Base-by-base conservation (phyloP, 306 rosid species). In the Cicer bijugum region DNA sequence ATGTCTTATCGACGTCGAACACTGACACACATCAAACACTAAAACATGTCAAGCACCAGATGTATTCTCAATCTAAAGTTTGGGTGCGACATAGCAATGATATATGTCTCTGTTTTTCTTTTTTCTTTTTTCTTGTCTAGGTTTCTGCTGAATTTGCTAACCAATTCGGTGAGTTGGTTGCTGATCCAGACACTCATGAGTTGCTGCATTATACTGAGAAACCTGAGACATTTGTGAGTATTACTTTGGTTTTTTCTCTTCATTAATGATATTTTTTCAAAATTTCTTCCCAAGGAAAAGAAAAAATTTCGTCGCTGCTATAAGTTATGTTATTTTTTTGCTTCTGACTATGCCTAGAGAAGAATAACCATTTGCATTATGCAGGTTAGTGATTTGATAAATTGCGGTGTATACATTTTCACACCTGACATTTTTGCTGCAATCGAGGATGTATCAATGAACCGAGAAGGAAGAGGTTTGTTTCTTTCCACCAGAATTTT, bases 151-250 rank as follows among this genome's bases (percentile, higher is more conserved):
- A 94, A 77, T 87, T 93, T 58, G 99, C 97, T 57, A 80, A 51
- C 86, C 84, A 90, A 62, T 94, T 94, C 33, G 99, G 99, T 42
- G 99, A 91, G 79, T 90, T 94, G 72, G 85, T 94, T 42, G 96
- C 99, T 12, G 97, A 94, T 87, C 91, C 97, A 12, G 80, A 78
- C 70, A 89, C 97, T 72, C 86, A 88, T 38, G 99, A 94, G 71
- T 84, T 94, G 78, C 84, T 94, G 89, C 99, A 94, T 83, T 94
- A 94, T 84, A 89, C 99, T 1, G 99, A 94, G 82, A 94, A 94
- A 78, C 99, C 99, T 8, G 99, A 94, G 71, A 94, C 97, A 61
- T 94, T 94, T 78, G 99, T 94, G 76, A 81, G 88, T 84, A 77
- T 58, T 48, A 16, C 19, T 81, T 75, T 80, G 38, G 67, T 62